phyloP scores from a whole-genome alignment of 2,329 filamentous ascomycete genomes.

The Aureobasidium pullulans region DNA sequence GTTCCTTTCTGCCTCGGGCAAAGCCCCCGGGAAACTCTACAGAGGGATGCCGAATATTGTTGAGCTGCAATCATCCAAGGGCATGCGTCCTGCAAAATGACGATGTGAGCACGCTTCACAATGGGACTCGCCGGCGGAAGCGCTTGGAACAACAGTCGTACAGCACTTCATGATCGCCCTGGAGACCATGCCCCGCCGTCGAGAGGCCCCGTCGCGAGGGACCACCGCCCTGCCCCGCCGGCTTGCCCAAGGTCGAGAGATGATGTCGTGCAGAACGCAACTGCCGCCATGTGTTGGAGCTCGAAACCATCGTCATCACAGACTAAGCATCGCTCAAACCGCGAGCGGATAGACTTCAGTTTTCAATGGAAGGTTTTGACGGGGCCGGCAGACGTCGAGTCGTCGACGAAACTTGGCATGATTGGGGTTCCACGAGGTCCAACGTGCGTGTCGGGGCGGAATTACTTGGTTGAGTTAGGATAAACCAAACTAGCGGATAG shows the following conservation, averaged over 20 bases:
- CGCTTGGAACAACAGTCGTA: neutral
- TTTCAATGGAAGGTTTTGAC: neutral
- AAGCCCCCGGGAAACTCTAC: neutral
- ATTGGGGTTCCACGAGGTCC: neutral
- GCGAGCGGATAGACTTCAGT: neutral
- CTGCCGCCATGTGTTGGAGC: neutral
- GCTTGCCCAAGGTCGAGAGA: neutral
- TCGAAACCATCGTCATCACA: neutral
- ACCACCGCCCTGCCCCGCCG: neutral
- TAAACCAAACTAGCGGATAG: neutral
- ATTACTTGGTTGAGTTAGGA: neutral
- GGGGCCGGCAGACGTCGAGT: neutral
- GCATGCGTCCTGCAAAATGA: neutral
- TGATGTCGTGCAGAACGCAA: neutral
- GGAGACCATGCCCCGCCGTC: neutral
- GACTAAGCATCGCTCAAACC: neutral
- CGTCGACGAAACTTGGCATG: neutral
- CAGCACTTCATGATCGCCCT: neutral
- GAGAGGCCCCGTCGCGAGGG: neutral
- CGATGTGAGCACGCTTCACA: neutral
- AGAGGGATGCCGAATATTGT: neutral
- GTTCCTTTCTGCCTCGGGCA: neutral
- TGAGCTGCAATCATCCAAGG: neutral
- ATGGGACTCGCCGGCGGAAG: neutral
- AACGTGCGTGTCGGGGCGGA: neutral